Base-by-base conservation (phyloP, 768 basidiomycete species). In the Tulasnella sp. region DNA sequence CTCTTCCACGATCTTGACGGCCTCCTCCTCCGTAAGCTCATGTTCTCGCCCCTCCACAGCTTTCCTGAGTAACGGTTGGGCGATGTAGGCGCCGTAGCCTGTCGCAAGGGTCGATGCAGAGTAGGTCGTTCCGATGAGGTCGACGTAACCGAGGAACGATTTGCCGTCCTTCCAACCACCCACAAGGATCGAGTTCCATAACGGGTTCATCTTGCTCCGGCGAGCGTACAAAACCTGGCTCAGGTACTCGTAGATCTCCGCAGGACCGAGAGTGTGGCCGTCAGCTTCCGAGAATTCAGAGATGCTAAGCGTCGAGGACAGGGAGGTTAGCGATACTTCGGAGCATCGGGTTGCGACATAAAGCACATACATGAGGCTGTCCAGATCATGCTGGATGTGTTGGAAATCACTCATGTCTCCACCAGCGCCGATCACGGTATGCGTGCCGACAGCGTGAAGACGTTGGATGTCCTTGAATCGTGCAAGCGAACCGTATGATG, bases 391-490 rank as follows among this genome's bases (percentile, higher is more conserved):
- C 84, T 98, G 94, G 82, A 99, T 89, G 85, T 94, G 92, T 85
- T 99, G 98, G 86, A 96, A 99, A 87, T 99, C 98, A 83, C 93
- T 93, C 92, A 99, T 94, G 87, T 99, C 98, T 38, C 98, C 98
- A 21, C 95, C 91, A 3, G 94, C 97, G 31, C 95, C 98, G 82
- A 99, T 88, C 80, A 97, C 89, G 68, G 96, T 97, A 86, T 92
- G 90, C 48, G 89, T 86, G 10, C 97, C 96, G 44, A 98, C 91
- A 5, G 93, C 85, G 83, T 94, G 92, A 38, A 99, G 90, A 85
- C 98, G 94, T 82, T 93, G 90, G 79, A 99, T 88, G 83, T 97
- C 95, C 88, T 95, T 96, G 91, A 98, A 98, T 44, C 97, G 92
- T 1, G 98, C 96, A 74, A 99, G 92, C 9, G 97, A 98, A 80